Base-by-base conservation (phyloP, 768 basidiomycete species). In the Tulasnella sp. region DNA sequence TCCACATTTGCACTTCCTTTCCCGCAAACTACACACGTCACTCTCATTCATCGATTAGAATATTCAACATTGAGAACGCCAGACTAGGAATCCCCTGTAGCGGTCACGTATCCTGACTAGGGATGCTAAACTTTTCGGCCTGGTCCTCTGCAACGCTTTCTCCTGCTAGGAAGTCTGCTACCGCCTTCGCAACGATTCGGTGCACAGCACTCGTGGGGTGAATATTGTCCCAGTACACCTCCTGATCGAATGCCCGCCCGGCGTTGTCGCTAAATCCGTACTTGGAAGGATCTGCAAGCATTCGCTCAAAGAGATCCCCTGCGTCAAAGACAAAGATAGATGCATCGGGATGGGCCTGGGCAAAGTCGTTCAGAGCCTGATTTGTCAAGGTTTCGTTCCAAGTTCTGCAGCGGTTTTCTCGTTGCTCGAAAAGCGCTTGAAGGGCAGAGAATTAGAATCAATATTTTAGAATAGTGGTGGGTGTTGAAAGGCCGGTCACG, bases 351-450 rank as follows among this genome's bases (percentile, higher is more conserved):
- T 89, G 86, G 4, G 76, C 78, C 0, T 79, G 40, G 8, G 82
- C 80, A 78, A 90, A 90, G 29, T 64, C 29, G 5, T 77, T 72
- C 11, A 80, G 69, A 4, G 85, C 79, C 5, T 75, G 79, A n/a
- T 80, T 45, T 7, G 78, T 79, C 19, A 90, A 83, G 11, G 75
- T 67, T 2, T 49, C 69, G 79, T 91, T 91, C 89, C 89, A 91
- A n/a, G 3, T 37, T 40, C 15, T 34, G 34, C 75, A 54, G 7
- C 67, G 58, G 8, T 68, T n/a, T 15, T 37, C 40, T 3, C 40
- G 40, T n/a, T 29, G 36, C 31, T 74, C 15, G 19, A 75, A 72
- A 1, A 31, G 37, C 42, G 2, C 36, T 49, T 36, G 36, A 15
- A 29, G 17, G 31, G 15, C 11, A 25, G 31, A n/a, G 22, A 3